These are phyloP conservation scores for Debaryomyces udenii DNA, from an alignment of 1,139 yeast species.

Conservation along the genomic window DNA sequence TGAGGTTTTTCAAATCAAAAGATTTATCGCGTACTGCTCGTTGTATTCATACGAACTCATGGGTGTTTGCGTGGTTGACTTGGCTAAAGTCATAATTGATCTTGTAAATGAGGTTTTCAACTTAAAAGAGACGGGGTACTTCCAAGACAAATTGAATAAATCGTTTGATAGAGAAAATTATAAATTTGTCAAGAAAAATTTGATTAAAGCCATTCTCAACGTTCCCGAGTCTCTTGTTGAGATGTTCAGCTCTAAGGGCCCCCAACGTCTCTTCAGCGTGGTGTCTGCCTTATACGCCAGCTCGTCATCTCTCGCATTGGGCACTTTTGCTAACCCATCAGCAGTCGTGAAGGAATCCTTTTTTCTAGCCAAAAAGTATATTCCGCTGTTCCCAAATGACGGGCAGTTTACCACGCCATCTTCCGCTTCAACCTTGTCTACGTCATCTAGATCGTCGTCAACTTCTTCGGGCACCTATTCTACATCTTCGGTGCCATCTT, in stretches of 20 bases:
- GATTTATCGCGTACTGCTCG: slow-evolving; percentile 39
- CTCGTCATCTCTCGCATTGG: slow-evolving; percentile 1
- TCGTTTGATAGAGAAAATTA: slow-evolving; percentile 27
- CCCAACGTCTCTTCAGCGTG: slow-evolving; percentile 27
- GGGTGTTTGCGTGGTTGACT: slow-evolving; percentile 35
- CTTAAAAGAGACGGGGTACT: slow-evolving; percentile 23
- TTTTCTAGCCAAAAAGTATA: slow-evolving; percentile 1
- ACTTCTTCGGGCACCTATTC: background rate
- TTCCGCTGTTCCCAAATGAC: background rate
- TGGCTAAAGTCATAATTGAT: slow-evolving; percentile 40
- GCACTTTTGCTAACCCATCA: background rate
- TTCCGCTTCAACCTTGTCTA: slow-evolving; percentile 18
- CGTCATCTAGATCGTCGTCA: slow-evolving; percentile 7
- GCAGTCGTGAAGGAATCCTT: slow-evolving; percentile 1
- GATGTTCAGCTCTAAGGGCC: slow-evolving; percentile 39
- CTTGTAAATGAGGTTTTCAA: slow-evolving; percentile 38
- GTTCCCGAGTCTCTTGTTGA: slow-evolving; percentile 38
- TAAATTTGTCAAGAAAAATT: slow-evolving; percentile 33
- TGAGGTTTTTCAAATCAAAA: slow-evolving; percentile 45
- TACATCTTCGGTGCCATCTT: background rate
- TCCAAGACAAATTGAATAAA: slow-evolving; percentile 26
- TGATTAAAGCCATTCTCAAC: slow-evolving; percentile 35
- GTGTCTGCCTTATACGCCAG: slow-evolving; percentile 4
- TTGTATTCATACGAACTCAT: slow-evolving; percentile 42
- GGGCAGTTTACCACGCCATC: slow-evolving; percentile 12